Evolutionary conservation across 83 land plant species (phyloP).

Genomic region (Thuja plicata): DNA sequence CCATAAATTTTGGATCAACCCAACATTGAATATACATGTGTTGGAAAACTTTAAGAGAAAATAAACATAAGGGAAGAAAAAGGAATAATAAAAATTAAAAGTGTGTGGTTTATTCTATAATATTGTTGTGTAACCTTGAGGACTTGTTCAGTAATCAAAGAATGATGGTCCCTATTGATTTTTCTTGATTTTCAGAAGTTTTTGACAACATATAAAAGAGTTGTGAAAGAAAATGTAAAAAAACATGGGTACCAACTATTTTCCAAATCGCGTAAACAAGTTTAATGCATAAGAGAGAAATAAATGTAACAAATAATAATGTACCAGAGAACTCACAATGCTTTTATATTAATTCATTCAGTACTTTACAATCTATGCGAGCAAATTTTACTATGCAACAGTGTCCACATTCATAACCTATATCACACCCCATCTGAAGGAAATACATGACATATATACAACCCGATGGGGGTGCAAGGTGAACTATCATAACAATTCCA

Average conservation of each 20-base stretch:
- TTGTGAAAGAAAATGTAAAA: not conserved
- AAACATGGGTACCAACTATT: not conserved
- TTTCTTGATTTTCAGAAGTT: not conserved
- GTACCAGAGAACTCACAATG: too few species aligned
- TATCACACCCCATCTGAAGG: too few species aligned
- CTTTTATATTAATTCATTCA: too few species aligned
- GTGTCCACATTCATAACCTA: too few species aligned
- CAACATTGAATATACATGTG: not conserved
- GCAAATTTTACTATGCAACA: too few species aligned
- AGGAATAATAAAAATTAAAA: not conserved
- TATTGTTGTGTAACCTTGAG: not conserved
- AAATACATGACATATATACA: too few species aligned
- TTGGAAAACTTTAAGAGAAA: not conserved
- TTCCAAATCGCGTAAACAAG: too few species aligned
- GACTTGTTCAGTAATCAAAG: not conserved
- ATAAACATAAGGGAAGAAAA: not conserved
- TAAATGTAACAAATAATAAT: too few species aligned
- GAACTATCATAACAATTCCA: too few species aligned
- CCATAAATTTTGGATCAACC: not conserved
- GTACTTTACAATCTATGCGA: too few species aligned
- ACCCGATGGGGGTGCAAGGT: too few species aligned
- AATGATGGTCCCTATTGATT: not conserved
- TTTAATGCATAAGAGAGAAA: too few species aligned
- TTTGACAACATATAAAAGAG: not conserved
- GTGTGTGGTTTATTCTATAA: not conserved